phyloP scores from a whole-genome alignment of 2,329 filamentous ascomycete genomes.

The Trichoderma endophyticum region DNA sequence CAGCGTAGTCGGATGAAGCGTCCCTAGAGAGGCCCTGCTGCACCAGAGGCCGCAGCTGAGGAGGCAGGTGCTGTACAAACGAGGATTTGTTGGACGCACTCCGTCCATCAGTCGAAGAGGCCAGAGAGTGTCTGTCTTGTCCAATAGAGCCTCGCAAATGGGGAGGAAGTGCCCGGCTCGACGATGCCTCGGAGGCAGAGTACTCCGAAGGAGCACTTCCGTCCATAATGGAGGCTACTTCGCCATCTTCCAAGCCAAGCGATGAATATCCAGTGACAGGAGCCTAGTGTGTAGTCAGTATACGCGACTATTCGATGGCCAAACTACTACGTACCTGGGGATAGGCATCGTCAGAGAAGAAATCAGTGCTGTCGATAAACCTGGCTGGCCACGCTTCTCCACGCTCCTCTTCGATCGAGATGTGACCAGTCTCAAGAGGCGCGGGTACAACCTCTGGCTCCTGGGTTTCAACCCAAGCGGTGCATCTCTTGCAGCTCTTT shows the following conservation, averaged over 20 bases:
- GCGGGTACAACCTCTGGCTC: constrained; percentile 33
- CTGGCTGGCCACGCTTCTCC: constrained; percentile 17
- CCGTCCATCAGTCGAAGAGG: neutral
- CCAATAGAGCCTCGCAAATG: neutral
- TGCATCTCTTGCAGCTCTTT: constrained; percentile 36
- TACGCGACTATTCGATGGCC: no score
- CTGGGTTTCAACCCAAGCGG: constrained; percentile 36
- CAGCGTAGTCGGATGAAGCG: neutral
- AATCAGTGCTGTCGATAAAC: constrained; percentile 24
- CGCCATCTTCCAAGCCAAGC: constrained; percentile 24
- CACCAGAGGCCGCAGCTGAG: constrained; percentile 4
- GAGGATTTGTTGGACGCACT: neutral
- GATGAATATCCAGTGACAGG: constrained; percentile 26
- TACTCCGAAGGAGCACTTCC: neutral
- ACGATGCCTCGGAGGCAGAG: neutral
- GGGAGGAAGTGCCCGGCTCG: neutral
- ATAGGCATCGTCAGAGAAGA: constrained; percentile 26
- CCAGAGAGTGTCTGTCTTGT: neutral
- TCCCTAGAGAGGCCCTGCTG: neutral
- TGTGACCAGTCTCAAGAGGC: constrained; percentile 33
- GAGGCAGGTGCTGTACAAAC: constrained; percentile 1
- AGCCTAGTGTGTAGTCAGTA: constrained; percentile 25
- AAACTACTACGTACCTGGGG: constrained; percentile 21
- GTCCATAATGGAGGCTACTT: neutral
- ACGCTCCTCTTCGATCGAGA: constrained; percentile 31